Base-by-base conservation (phyloP, 768 basidiomycete genomes). In the Psilocybe subaeruginosa region DNA sequence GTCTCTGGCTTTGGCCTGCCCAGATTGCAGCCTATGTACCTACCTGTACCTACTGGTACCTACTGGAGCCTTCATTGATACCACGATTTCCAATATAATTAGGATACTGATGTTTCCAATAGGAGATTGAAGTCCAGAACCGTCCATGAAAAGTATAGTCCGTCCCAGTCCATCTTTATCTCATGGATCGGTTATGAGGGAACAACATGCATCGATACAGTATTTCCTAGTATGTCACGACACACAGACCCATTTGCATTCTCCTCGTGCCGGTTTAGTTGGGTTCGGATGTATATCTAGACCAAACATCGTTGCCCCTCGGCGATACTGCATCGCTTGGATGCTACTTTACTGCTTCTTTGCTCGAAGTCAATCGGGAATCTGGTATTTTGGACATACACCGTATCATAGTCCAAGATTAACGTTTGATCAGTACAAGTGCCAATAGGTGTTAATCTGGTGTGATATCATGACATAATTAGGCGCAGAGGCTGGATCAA, bases 251-350 rank as follows among this genome's bases (percentile, higher is more conserved):
- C 37, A 37, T 51, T 27, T 50, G 56, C 56, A 23, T 12, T 37
- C 35, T 48, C 30, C 43, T 51, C 48, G 48, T 58, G 23, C 49
- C 14, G 30, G 39, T 52, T 49, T 27, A 50, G 35, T 58, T 41
- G 16, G 31, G 23, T 41, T 57, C 56, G 49, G 57, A 58, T 51
- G 50, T 14, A 52, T 58, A 58, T 51, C 49, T 58, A 30, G 33
- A 51, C 17, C 30, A 37, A 56, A 56, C 14, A 30, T 61, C 51
- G 54, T 57, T 57, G 56, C 49, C 51, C 54, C 59, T 66, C 65
- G 60, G 62, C 53, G 53, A 55, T 63, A 66, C 61, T 63, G 62
- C 37, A 61, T 51, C 5, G 41, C 41, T 37, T 53, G 56, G 51
- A 52, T 54, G 46, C 37, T 57, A 52, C 29, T 39, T 48, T 41